These are phyloP conservation scores for Monosporascus sp. DNA, from an alignment of 2,329 filamentous ascomycete species.

Conservation along the genomic window DNA sequence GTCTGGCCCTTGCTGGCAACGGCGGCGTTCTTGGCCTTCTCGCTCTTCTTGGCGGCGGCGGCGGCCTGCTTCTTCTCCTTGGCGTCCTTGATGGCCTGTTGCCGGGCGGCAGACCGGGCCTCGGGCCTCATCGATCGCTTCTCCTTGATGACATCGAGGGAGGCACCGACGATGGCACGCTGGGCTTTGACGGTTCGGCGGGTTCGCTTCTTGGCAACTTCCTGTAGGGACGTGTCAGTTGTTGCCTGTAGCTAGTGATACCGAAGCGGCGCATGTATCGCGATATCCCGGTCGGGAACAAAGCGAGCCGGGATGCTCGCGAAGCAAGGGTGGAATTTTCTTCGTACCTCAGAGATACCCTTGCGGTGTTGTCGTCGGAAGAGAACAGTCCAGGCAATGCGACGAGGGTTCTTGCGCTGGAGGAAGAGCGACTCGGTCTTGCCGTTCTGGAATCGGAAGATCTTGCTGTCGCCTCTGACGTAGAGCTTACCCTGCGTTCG, in stretches of 20 bases:
- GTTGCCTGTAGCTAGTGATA: background rate
- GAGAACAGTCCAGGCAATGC: conserved; percentile 97
- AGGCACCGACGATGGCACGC: conserved; percentile 98
- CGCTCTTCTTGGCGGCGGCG: conserved; percentile 92
- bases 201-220: conserved; percentile 99
- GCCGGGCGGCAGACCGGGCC: conserved; percentile 86
- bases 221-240: conserved; percentile 57
- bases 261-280: too few species aligned
- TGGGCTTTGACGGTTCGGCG: conserved; percentile 98
- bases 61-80: conserved; percentile 96
- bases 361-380: conserved; percentile 99
- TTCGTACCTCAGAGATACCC: conserved; percentile 98
- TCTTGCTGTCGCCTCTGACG: conserved; percentile 99
- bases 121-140: conserved; percentile 91
- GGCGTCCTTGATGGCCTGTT: conserved; percentile 87
- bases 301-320: too few species aligned
- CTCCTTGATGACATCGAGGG: conserved; percentile 99
- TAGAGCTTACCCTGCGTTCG: conserved; percentile 88
- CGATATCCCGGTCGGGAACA: too few species aligned
- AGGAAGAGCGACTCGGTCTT: conserved; percentile 99
- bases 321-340: conserved; percentile 1
- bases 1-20: conserved; percentile 69
- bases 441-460: conserved; percentile 99
- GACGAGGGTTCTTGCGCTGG: conserved; percentile 99
- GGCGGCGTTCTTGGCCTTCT: conserved; percentile 93